Evolutionary conservation across 2,329 filamentous ascomycete genomes (phyloP), one percentile per base, ranked within the genome.

Genomic region (Venturia effusa): DNA sequence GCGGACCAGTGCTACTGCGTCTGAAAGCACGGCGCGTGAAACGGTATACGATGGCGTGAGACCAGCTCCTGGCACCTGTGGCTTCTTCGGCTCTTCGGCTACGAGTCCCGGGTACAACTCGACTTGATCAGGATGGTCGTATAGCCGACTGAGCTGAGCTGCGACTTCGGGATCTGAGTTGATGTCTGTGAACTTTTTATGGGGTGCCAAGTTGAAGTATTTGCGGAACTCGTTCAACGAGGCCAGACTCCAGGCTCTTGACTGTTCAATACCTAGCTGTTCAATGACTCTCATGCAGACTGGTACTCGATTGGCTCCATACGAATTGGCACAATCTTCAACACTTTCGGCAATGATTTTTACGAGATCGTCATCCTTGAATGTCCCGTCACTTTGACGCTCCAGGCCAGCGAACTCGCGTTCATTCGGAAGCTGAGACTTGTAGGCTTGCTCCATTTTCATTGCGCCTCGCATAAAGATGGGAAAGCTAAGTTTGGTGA

Each of bases 211-310:
- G 1, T 87, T 85, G 69, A 93, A 92, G 76, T 92, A 89, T 72
- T 88, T 87, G 62, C 90, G 83, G 79, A 94, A 95, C 77, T 94
- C 90, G 71, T 95, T 95, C 66, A 95, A 78, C 0, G 88, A 87
- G 0, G 88, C 87, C 10, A 91, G 76, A 66, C 91, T 87, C 90
- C 90, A 95, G 64, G 83, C 81, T 57, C 90, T 82, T 3, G 88
- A 84, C 66, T 92, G 89, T 59, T 90, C 80, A 64, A 95, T 94
- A 54, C 89, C 90, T 7, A 94, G 79, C 41, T 94, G 88, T 73
- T 94, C 90, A 19, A 94, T 83, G 0, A 87, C 84, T 67, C 86
- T 84, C 80, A 95, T 83, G 37, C 87, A 83, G 27, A 84, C 81
- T 0, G 91, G 90, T 0, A 93, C 87, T 66, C 90, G 89, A 17